These are phyloP conservation scores for Pseudogymnoascus pannorum DNA, from an alignment of 2,329 filamentous ascomycete species.

Conservation along the genomic window DNA sequence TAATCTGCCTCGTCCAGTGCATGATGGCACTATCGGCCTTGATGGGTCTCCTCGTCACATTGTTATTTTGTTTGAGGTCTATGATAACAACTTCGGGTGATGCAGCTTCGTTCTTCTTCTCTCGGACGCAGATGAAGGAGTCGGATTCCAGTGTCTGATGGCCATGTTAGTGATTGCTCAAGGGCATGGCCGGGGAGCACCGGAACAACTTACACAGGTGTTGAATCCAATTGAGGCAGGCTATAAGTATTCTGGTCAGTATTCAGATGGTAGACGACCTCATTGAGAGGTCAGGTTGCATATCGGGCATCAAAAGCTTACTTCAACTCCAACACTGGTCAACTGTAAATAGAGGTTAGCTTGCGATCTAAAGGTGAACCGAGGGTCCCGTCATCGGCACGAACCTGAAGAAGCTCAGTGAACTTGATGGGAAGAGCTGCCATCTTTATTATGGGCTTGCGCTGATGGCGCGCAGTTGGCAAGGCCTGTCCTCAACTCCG, in stretches of 20 bases:
- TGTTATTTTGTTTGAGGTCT: conserved; percentile 96
- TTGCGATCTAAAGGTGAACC: conserved; percentile 10
- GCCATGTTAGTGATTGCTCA: conserved; percentile 15
- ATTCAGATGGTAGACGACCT: conserved; percentile 4
- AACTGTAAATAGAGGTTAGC: conserved; percentile 35
- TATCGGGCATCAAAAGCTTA: conserved; percentile 32
- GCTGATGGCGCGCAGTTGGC: conserved; percentile 13
- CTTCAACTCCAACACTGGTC: conserved; percentile 45
- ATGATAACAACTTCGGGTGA: conserved; percentile 94
- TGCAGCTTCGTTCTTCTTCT: conserved; percentile 78
- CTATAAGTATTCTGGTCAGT: conserved; percentile 38
- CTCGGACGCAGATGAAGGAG: conserved; percentile 89
- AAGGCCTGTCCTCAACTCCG: conserved; percentile 6
- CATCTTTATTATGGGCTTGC: conserved; percentile 22
- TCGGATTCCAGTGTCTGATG: conserved; percentile 93
- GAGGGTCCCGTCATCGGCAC: conserved; percentile 49
- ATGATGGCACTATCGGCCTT: conserved; percentile 99
- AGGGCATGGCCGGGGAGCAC: conserved; percentile 10
- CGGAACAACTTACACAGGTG: conserved; percentile 60
- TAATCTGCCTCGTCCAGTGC: conserved; percentile 96
- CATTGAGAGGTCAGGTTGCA: conserved; percentile 5
- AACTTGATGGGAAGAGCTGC: conserved; percentile 79
- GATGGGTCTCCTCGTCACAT: conserved; percentile 88
- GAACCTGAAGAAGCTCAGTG: conserved; percentile 82
- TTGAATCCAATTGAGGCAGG: conserved; percentile 75